Conservation (phyloP, 139 green algal genomes). For the Micractinium conductrix region DNA sequence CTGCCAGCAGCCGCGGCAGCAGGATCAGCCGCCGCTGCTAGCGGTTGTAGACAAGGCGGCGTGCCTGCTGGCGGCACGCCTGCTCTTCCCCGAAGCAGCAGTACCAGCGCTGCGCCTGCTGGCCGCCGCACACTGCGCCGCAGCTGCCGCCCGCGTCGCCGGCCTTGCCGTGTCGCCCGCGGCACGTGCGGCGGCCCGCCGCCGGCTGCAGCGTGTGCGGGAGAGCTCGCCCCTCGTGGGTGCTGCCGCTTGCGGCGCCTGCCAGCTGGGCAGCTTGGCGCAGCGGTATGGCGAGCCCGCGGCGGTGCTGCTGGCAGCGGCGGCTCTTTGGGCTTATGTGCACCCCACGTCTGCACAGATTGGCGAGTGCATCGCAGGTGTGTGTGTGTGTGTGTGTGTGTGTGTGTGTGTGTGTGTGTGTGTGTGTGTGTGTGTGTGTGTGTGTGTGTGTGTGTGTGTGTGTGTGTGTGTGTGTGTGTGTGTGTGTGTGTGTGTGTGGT, state of each 20-base stretch:
- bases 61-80: conserved; percentile 22
- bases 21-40: not conserved
- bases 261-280: not conserved
- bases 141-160: not conserved
- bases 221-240: too few species aligned
- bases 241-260: not conserved
- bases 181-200: not conserved
- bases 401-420: not conserved
- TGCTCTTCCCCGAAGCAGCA: conserved; percentile 36
- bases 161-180: not conserved
- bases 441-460: too few species aligned
- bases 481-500: too few species aligned
- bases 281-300: conserved; percentile 33
- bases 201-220: not conserved
- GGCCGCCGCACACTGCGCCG: conserved; percentile 4
- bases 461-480: too few species aligned
- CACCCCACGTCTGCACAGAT: conserved; percentile 24
- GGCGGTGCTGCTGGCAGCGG: conserved; percentile 18
- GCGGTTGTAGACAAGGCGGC: conserved; percentile 1
- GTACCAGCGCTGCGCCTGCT: not conserved
- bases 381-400: not conserved
- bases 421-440: too few species aligned
- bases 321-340: conserved; percentile 33
- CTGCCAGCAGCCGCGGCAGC: not conserved
- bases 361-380: conserved; percentile 20